Evolutionary conservation across 2,329 filamentous ascomycete species (phyloP).

Genomic region (Grosmannia huntii): DNA sequence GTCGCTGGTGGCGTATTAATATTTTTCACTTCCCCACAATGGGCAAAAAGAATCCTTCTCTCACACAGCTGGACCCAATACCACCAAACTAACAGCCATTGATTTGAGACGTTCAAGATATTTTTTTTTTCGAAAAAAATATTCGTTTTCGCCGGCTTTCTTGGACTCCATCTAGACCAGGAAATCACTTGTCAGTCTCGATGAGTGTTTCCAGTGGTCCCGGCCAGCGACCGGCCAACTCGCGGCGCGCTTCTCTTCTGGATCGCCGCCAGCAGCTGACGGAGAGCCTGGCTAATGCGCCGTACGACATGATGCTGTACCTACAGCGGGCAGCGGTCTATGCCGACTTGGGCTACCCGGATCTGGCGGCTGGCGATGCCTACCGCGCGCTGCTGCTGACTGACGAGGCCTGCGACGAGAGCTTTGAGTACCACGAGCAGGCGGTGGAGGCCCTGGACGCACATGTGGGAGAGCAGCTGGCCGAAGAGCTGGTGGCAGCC

Average conservation of each 20-base stretch:
- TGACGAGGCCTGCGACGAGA: constrained; percentile 67
- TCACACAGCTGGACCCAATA: not conserved
- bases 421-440: constrained; percentile 69
- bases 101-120: not conserved
- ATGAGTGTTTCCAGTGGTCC: not conserved
- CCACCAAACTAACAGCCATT: not conserved
- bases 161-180: not conserved
- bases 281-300: constrained; percentile 33
- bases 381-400: constrained; percentile 80
- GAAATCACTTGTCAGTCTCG: not conserved
- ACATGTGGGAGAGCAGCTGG: constrained; percentile 17
- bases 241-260: constrained; percentile 18
- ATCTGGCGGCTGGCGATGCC: constrained; percentile 79
- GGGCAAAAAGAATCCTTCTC: not conserved
- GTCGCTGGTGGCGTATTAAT: not conserved
- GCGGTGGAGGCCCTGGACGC: constrained; percentile 40
- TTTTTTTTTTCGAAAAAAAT: not conserved
- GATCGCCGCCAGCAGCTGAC: constrained; percentile 45
- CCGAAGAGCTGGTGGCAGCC: constrained; percentile 26
- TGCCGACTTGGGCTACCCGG: constrained; percentile 67
- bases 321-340: constrained; percentile 60
- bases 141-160: not conserved
- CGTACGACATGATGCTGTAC: constrained; percentile 52
- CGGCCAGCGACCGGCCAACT: not conserved
- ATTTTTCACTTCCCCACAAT: not conserved